phyloP scores from a whole-genome alignment of 371 early-diverging fungal genomes.

The Rhizopus delemar region DNA sequence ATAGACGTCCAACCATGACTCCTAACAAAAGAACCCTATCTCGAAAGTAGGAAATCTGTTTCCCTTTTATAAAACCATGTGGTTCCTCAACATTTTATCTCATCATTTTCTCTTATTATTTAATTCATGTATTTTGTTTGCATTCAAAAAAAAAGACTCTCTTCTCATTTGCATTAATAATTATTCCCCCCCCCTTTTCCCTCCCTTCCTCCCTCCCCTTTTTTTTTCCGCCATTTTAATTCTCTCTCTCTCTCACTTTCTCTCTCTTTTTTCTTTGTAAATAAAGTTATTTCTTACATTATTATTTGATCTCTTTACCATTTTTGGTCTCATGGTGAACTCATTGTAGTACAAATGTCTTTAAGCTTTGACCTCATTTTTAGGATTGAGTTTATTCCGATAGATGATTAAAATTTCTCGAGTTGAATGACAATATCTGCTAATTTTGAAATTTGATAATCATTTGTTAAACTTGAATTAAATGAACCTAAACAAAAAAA shows the following conservation, averaged over 20 bases:
- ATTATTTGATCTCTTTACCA: not conserved
- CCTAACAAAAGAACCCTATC: no score
- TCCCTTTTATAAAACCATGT: no score
- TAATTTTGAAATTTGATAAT: slow-evolving; percentile 15
- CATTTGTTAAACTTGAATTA: not conserved
- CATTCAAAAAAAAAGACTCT: not conserved
- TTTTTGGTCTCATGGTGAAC: slow-evolving; percentile 1
- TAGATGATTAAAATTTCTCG: slow-evolving; percentile 19
- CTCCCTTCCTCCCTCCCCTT: no score
- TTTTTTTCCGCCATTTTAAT: no score
- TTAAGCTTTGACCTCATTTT: not conserved
- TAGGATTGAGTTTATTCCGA: not conserved
- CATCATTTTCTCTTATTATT: no score
- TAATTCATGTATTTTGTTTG: no score
- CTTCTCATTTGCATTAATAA: not conserved
- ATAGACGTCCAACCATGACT: slow-evolving; percentile 1
- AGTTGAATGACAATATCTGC: slow-evolving; percentile 27
- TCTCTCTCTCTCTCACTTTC: not conserved
- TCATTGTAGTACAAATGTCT: slow-evolving; percentile 1
- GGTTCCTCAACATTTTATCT: no score
- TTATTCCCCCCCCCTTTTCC: not conserved
- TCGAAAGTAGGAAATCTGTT: no score
- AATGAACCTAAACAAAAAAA: not conserved
- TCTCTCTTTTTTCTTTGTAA: slow-evolving; percentile 3
- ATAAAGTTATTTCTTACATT: no score